phyloP scores from a whole-genome alignment of 768 basidiomycete species.

The Lentinula sp. region DNA sequence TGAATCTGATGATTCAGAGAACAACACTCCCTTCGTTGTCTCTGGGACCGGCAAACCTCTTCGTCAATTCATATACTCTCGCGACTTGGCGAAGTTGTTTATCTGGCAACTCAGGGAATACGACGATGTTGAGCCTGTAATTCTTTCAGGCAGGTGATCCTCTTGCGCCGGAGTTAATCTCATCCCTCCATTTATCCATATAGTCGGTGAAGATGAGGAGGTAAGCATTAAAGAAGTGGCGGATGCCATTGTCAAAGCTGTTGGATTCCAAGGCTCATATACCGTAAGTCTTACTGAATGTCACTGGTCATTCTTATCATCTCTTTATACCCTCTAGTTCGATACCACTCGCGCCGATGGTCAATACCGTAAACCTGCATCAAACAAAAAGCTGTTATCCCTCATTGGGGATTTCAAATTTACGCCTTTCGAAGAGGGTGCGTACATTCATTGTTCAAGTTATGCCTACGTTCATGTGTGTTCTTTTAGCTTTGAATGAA shows the following conservation, averaged over 20 bases:
- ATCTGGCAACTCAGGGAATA: slow-evolving; percentile 91
- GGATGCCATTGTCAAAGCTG: slow-evolving; percentile 82
- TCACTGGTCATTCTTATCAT: neutral
- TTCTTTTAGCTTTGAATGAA: slow-evolving; percentile 55
- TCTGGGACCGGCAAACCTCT: slow-evolving; percentile 87
- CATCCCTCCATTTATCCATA: neutral
- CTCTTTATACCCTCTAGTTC: slow-evolving; percentile 43
- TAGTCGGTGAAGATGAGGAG: slow-evolving; percentile 91
- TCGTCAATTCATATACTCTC: slow-evolving; percentile 97
- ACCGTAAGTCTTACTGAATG: slow-evolving; percentile 33
- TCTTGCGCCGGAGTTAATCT: neutral
- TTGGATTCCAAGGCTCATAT: slow-evolving; percentile 76
- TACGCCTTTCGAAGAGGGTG: slow-evolving; percentile 85
- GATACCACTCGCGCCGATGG: slow-evolving; percentile 84
- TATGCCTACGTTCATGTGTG: neutral
- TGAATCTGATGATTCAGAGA: slow-evolving; percentile 37
- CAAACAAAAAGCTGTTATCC: slow-evolving; percentile 79
- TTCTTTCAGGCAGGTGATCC: slow-evolving; percentile 63
- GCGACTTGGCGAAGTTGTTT: slow-evolving; percentile 91
- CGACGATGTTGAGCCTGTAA: slow-evolving; percentile 87
- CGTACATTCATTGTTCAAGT: slow-evolving; percentile 12
- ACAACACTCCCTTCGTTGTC: slow-evolving; percentile 81
- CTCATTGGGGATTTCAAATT: slow-evolving; percentile 81
- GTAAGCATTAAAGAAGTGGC: slow-evolving; percentile 88
- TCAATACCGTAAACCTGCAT: slow-evolving; percentile 94